Base-by-base conservation (phyloP, 176 grass and related monocot species). In the Puccinellia tenuiflora region DNA sequence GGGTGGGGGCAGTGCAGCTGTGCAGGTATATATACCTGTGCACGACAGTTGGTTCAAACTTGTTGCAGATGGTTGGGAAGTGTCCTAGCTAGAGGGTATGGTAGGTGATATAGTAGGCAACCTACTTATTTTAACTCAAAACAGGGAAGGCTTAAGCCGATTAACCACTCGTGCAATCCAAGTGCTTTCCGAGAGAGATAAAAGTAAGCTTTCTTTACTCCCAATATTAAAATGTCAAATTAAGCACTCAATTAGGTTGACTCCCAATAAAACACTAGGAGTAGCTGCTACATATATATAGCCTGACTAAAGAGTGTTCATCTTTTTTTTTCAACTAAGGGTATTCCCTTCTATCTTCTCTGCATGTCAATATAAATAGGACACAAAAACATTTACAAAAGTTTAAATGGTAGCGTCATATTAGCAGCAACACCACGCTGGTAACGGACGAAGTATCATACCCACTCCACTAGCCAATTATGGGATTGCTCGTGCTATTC, bases 1-100 rank as follows among this genome's bases (percentile, higher is more conserved):
- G 15, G 16, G 24, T 20, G 18, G 1, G 47, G 22, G 28, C 7
- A 51, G 38, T 14, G 37, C 5, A 50, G 12, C 11, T 33, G 35
- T 18, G 33, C 1, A 30, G 17, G 9, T n/a, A 16, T 80, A 53
- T 81, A 54, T 68, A 68, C 2, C 17, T 65, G 42, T 21, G 53
- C 8, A 35, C 22, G 39, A 15, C 25, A 52, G n/a, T 74, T 74
- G 1, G 68, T 50, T 74, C 40, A 15, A 50, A 50, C 39, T 75
- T 33, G 68, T n/a, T 74, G 68, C 54, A 12, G 68, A 83, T 75
- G 54, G 81, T 74, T 83, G 53, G 39, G 67, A 62, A 63, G 69
- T 62, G 40, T 62, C 39, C 15, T 25, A 50, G 37, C 16, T 35
- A 48, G 5, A 28, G 28, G 68, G 3, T 46, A 47, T 6, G 68